phyloP scores from a whole-genome alignment of 139 green algal genomes.

The Spirogloea muscicola region DNA sequence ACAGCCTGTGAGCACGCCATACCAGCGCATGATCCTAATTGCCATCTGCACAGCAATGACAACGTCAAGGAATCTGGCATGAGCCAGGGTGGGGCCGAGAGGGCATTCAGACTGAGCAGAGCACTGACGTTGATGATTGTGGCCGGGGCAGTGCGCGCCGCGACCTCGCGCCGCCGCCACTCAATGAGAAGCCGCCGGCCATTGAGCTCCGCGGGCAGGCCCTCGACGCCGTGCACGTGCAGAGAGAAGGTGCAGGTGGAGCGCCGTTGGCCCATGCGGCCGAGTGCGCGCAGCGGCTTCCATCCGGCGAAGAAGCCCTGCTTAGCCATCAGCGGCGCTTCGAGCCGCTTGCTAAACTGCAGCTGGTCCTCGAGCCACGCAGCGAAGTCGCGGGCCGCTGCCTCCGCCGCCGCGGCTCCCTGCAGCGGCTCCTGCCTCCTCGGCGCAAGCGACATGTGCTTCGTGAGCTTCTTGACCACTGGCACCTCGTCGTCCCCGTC shows the following conservation, averaged over 20 bases:
- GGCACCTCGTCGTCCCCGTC: too few relatives aligned
- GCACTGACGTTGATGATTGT: conserved; percentile 1
- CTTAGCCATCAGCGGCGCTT: neutral
- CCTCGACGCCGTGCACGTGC: conserved; percentile 33
- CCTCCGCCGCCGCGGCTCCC: too few relatives aligned
- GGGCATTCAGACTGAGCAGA: too few relatives aligned
- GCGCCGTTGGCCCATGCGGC: neutral
- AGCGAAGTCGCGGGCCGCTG: too few relatives aligned
- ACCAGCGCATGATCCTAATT: too few relatives aligned
- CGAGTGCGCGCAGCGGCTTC: conserved; percentile 3
- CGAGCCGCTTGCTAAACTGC: conserved; percentile 15
- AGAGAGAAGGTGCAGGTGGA: conserved; percentile 28
- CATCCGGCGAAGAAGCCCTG: neutral
- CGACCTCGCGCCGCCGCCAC: conserved; percentile 10
- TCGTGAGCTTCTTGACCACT: too few relatives aligned
- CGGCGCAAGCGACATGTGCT: too few relatives aligned
- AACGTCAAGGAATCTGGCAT: too few relatives aligned
- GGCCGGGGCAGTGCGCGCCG: neutral
- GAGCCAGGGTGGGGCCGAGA: too few relatives aligned
- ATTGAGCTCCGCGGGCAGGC: conserved; percentile 3
- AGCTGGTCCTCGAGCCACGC: conserved; percentile 38
- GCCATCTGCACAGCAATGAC: too few relatives aligned
- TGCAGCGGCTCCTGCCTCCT: too few relatives aligned
- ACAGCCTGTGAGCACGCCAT: too few relatives aligned
- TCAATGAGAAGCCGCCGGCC: neutral